Conservation (phyloP, 2,329 filamentous ascomycete species). For the Ramularia collo-cygni region DNA sequence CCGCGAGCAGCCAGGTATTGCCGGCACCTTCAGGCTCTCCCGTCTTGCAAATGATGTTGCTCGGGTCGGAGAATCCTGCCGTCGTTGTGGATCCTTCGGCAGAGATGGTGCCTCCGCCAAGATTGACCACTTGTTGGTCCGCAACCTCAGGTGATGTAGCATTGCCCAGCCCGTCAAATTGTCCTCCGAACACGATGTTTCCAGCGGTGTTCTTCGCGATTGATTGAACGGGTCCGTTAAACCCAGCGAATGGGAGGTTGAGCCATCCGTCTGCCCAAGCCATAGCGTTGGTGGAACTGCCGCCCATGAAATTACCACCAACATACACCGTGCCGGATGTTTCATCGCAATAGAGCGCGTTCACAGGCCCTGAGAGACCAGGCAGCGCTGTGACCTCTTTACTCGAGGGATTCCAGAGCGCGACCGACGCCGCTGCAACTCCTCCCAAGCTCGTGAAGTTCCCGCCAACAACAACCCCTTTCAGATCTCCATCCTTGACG, state of each 20-base stretch:
- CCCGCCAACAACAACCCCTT: slow-evolving; percentile 78
- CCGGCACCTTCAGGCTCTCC: slow-evolving; percentile 60
- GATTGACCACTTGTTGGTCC: slow-evolving; percentile 74
- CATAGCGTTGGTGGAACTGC: slow-evolving; percentile 83
- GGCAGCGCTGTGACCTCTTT: slow-evolving; percentile 63
- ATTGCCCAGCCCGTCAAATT: slow-evolving; percentile 83
- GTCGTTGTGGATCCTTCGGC: slow-evolving; percentile 56
- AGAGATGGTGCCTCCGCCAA: slow-evolving; percentile 69
- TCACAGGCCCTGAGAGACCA: slow-evolving; percentile 79
- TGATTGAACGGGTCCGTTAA: slow-evolving; percentile 84
- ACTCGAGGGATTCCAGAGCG: slow-evolving; percentile 69
- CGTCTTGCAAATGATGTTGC: slow-evolving; percentile 75
- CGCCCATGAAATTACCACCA: slow-evolving; percentile 74
- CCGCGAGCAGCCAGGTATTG: slow-evolving; percentile 75
- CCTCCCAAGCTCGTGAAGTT: slow-evolving; percentile 90
- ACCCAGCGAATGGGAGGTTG: slow-evolving; percentile 82
- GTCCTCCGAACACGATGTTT: slow-evolving; percentile 86
- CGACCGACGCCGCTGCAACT: slow-evolving; percentile 68
- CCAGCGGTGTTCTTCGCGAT: slow-evolving; percentile 75
- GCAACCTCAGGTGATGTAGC: slow-evolving; percentile 59
- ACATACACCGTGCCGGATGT: slow-evolving; percentile 76
- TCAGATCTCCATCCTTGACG: slow-evolving; percentile 56
- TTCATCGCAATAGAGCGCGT: slow-evolving; percentile 73
- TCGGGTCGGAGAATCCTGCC: slow-evolving; percentile 65
- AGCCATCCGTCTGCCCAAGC: slow-evolving; percentile 72